phyloP scores from a whole-genome alignment of 495 filamentous ascomycete species.

The Penicillium taxi region DNA sequence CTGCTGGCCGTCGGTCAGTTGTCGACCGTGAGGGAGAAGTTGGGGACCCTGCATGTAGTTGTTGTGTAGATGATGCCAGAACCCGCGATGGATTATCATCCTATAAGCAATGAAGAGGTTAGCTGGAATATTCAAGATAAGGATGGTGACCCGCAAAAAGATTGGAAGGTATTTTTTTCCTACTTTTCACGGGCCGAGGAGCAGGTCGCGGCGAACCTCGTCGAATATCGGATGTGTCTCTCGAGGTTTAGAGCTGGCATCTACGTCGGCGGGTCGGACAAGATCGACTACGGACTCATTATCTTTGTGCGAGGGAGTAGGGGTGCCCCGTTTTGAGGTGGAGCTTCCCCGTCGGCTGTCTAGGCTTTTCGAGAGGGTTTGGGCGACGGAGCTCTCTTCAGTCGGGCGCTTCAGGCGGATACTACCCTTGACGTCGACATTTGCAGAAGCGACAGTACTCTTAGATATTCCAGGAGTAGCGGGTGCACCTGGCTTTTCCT shows the following conservation, averaged over 20 bases:
- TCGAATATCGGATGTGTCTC: conserved; percentile 36
- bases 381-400: conserved; percentile 54
- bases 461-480: conserved; percentile 81
- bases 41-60: not conserved
- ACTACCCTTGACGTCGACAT: conserved; percentile 75
- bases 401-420: conserved; percentile 49
- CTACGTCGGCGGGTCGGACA: conserved; percentile 27
- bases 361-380: conserved; percentile 75
- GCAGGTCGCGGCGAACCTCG: conserved; percentile 45
- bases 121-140: conserved; percentile 1
- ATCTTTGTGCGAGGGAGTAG: conserved; percentile 25
- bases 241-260: conserved; percentile 22
- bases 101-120: conserved; percentile 4
- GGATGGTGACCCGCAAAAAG: conserved; percentile 26
- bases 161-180: conserved; percentile 7
- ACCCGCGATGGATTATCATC: conserved; percentile 2
- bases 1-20: conserved; percentile 17
- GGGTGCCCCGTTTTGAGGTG: conserved; percentile 59
- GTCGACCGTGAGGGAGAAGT: conserved; percentile 17
- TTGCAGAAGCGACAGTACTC: conserved; percentile 81
- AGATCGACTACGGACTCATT: conserved; percentile 34
- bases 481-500: conserved; percentile 93
- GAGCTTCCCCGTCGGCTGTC: conserved; percentile 85
- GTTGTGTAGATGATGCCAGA: conserved; percentile 1
- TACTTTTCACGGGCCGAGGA: conserved; percentile 39